Percentiles rank a stretch among this genome's conserved stretches.
These are phyloP conservation scores for Crepidotus variabilis DNA, from an alignment of 768 basidiomycete species.

Conservation along the genomic window DNA sequence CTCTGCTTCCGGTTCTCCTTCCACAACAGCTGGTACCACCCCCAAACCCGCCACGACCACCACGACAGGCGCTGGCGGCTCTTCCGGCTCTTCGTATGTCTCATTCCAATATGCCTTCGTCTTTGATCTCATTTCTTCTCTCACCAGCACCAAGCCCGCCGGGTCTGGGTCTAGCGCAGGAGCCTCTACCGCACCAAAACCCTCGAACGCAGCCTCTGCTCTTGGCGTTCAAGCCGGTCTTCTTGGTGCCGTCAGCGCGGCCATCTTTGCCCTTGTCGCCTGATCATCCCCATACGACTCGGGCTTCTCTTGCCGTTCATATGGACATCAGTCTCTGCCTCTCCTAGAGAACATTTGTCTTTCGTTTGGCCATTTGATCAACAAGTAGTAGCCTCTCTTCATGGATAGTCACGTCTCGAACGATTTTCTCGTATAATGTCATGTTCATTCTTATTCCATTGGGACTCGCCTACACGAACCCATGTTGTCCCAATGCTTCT, in stretches of 20 bases:
- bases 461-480: neutral
- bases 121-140: no score
- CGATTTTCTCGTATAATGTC: neutral
- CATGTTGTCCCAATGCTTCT: neutral
- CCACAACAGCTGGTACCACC: neutral
- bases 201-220: constrained; percentile 25
- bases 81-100: no score
- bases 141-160: no score
- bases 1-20: neutral
- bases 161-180: neutral
- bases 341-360: neutral
- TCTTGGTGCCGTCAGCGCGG: constrained; percentile 38
- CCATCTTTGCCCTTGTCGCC: constrained; percentile 37
- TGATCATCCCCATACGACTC: constrained; percentile 19
- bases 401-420: neutral
- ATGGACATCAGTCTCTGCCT: neutral
- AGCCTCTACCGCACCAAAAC: constrained; percentile 11
- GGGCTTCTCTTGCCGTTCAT: neutral
- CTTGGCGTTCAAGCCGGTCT: constrained; percentile 34
- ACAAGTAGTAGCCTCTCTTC: neutral
- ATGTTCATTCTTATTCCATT: neutral
- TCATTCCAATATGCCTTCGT: no score
- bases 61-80: no score
- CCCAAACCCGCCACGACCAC: no score
- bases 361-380: neutral